These are phyloP conservation scores for Colletotrichum coccodes DNA, from an alignment of 2,329 filamentous ascomycete genomes.

Conservation along the genomic window DNA sequence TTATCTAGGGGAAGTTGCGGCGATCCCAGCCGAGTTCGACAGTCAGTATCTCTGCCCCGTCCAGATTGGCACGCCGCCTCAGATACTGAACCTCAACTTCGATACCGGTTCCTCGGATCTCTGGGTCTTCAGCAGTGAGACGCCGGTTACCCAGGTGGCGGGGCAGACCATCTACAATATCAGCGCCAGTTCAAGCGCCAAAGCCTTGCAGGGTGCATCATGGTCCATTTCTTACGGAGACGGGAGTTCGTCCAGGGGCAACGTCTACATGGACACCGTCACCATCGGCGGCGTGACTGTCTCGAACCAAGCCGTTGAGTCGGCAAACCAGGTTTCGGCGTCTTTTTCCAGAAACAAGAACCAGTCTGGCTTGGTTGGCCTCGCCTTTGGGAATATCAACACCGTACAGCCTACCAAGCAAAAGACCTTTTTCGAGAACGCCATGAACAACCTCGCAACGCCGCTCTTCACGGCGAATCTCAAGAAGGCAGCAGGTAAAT, in stretches of 20 bases:
- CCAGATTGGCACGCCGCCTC: constrained; percentile 61
- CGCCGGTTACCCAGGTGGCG: constrained; percentile 44
- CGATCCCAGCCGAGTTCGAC: constrained; percentile 58
- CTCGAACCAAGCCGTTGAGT: constrained; percentile 52
- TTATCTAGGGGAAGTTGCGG: constrained; percentile 47
- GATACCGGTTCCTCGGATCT: constrained; percentile 57
- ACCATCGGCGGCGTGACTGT: constrained; percentile 53
- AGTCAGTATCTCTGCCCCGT: constrained; percentile 67
- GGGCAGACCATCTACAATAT: constrained; percentile 54
- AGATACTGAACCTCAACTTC: constrained; percentile 51
- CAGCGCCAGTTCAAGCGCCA: constrained; percentile 48
- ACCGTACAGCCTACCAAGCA: constrained; percentile 51
- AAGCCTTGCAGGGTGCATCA: constrained; percentile 46
- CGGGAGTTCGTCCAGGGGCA: constrained; percentile 51
- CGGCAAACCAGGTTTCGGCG: constrained; percentile 50
- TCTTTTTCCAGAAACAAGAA: constrained; percentile 49
- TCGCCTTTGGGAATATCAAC: constrained; percentile 55
- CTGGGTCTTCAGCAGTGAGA: constrained; percentile 59
- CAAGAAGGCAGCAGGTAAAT: constrained; percentile 45
- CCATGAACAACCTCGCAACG: constrained; percentile 39
- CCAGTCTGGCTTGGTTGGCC: constrained; percentile 55
- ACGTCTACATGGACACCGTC: constrained; percentile 55
- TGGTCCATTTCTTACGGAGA: constrained; percentile 58
- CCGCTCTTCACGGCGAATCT: constrained; percentile 47
- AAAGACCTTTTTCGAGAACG: constrained; percentile 55